A percentile compares a stretch with the other conserved stretches of the same genome.
Conservation (phyloP, 345 rosid genomes). For the Zanthoxylum bungeanum region DNA sequence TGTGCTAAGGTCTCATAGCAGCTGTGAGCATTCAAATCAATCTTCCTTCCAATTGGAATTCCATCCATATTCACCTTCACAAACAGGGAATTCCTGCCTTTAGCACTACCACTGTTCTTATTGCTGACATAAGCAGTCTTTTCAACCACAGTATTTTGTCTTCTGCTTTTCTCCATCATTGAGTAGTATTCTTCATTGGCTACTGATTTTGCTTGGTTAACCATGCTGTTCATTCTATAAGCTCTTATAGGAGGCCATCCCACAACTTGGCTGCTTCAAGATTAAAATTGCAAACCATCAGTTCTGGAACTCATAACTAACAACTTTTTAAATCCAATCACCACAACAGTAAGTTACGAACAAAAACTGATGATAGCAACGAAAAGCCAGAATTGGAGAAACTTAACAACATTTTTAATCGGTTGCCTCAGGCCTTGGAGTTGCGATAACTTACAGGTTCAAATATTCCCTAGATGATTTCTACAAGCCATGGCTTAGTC, state of each 20-base stretch:
- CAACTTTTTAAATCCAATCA: not conserved
- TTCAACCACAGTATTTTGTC: constrained; percentile 23
- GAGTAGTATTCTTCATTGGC: constrained; percentile 44
- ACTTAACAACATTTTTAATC: not conserved
- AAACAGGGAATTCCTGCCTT: constrained; percentile 45
- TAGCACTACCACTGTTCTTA: constrained; percentile 26
- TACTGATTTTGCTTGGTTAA: constrained; percentile 54
- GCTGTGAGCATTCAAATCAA: constrained; percentile 67
- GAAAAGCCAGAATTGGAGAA: not conserved
- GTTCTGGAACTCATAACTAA: not conserved
- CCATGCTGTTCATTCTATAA: constrained; percentile 76
- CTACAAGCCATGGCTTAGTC: not conserved
- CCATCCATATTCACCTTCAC: constrained; percentile 98
- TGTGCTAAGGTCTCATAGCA: constrained; percentile 68
- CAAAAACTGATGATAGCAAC: not conserved
- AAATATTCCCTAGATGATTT: not conserved
- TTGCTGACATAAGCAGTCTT: constrained; percentile 26
- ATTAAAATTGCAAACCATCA: not conserved
- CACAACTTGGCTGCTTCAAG: constrained; percentile 63
- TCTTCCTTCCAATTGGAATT: constrained; percentile 85
- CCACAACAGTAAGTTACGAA: not conserved
- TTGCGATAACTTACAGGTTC: not conserved
- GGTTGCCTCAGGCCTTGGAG: not conserved
- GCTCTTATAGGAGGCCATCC: constrained; percentile 98
- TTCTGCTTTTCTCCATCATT: constrained; percentile 30